Evolutionary conservation across 257 asterid species (phyloP), one percentile per base, ranked within the genome.

Genomic region (Nemophila menziesii): DNA sequence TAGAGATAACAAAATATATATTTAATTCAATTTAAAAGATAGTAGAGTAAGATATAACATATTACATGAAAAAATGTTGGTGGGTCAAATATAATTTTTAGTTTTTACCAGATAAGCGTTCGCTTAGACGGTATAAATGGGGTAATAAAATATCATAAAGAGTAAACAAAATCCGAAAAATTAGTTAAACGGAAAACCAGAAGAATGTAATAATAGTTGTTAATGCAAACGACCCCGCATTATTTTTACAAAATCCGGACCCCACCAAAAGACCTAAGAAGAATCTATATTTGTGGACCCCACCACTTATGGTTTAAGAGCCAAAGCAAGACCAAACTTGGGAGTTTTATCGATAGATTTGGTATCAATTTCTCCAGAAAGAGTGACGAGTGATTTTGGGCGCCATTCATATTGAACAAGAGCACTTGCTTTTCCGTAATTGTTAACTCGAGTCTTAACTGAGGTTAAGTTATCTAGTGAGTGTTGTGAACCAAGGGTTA

Each of bases 401-500:
- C 55, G 43, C 63, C 63, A 48, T 27, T 48, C 63, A 14, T 56
- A 54, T 44, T 48, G 56, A 24, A 48, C 17, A 15, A 47, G 33
- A 27, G 49, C 56, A 21, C 44, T 48, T 23, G 49, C 43, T 20
- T 48, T 48, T 34, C 63, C 63, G 15, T 18, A 48, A 47, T 56
- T 47, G 38, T 56, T 56, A 18, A 27, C 20, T 2, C 63, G 49
- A 10, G 44, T 49, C 43, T 56, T 56, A 4, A 55, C 11, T 23
- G 48, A 38, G 0, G 62, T 56, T 33, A 56, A 38, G 4, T 43
- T 42, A 41, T 56, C 62, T 49, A 56, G 40, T 4, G 40, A 10
- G 18, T 55, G 61, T 48, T 56, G 62, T 5, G 55, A 9, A n/a
- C 56, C 63, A 11, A 56, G 21, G 29, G 63, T 56, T 24, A 56